Conservation (phyloP, 805 yeast genomes). For the Phaffomyces antillensis region DNA sequence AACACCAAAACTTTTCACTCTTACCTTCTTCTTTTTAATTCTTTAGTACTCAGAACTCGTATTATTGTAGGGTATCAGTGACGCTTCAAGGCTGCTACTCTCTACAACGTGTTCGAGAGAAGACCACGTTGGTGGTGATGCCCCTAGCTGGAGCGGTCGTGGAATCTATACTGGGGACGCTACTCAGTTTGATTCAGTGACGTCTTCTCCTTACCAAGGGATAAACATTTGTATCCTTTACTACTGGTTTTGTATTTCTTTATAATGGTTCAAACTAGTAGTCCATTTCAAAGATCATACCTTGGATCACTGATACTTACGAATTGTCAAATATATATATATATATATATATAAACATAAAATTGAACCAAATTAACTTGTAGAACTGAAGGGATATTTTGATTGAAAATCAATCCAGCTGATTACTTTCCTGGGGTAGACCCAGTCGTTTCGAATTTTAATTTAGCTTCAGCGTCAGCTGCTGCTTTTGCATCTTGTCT, state of each 20-base stretch:
- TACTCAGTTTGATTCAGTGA: slow-evolving; percentile 18
- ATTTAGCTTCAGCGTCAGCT: slow-evolving; percentile 5
- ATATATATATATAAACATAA: no score
- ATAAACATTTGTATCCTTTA: slow-evolving; percentile 16
- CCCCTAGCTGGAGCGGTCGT: slow-evolving; percentile 30
- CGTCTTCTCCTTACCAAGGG: slow-evolving; percentile 32
- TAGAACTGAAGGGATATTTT: neutral
- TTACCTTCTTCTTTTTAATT: neutral
- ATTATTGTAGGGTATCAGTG: slow-evolving; percentile 25
- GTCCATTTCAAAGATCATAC: no score
- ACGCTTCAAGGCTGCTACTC: slow-evolving; percentile 21
- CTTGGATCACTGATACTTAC: no score
- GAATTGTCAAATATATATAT: no score
- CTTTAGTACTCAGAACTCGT: slow-evolving; percentile 15
- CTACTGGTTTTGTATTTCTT: no score
- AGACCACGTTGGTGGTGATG: slow-evolving; percentile 11
- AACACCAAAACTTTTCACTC: slow-evolving; percentile 2
- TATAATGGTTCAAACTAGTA: no score
- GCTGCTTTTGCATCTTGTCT: slow-evolving; percentile 19
- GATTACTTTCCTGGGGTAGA: neutral
- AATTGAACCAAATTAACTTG: neutral
- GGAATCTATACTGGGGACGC: slow-evolving; percentile 11
- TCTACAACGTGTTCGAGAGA: slow-evolving; percentile 25
- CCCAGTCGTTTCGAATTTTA: neutral
- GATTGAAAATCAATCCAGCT: neutral